Evolutionary conservation across 2,329 filamentous ascomycete species (phyloP), one percentile per base, ranked within the genome.

Genomic region (Penicillium sp.): DNA sequence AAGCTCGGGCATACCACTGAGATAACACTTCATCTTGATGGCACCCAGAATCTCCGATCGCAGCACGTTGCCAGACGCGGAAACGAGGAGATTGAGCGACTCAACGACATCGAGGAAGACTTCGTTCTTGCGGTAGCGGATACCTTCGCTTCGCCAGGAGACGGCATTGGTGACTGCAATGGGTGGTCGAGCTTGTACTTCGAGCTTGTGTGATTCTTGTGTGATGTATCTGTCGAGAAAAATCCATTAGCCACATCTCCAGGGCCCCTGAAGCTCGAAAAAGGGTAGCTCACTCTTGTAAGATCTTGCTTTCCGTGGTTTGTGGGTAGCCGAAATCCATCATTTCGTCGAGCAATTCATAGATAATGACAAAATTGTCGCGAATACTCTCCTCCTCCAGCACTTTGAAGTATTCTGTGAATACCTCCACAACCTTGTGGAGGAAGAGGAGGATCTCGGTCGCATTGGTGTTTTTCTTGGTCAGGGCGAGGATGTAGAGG

Each of bases 301-400:
- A 83, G 77, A 99, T 99, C 86, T 99, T 99, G 78, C 88, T 92
- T 79, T 99, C 95, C 68, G 95, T 99, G 9, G 95, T 99, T 79
- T 99, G 95, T 6, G 95, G 95, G 78, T 99, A 97, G 66, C 95
- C 95, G 84, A 99, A 99, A 81, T 99, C 95, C 95, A 99, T 99
- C 95, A 99, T 99, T 83, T 99, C 95, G 76, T 99, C 95, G 66
- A 99, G 87, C 64, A 99, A 82, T 81, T 99, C 95, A 84, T 99
- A 99, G 75, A 99, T 99, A 75, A 99, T 89, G 78, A 99, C 95
- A 76, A 99, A 99, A 83, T 99, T 99, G 84, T 99, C 95, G 71
- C 95, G 89, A 77, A 99, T 99, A 71, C 92, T 97, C 81, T 99
- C 95, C 79, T 99, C 95, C 79, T 99, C 95, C 63, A 99, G 86